phyloP scores from a whole-genome alignment of 1,139 yeast genomes.

The Kluyveromyces sp. region DNA sequence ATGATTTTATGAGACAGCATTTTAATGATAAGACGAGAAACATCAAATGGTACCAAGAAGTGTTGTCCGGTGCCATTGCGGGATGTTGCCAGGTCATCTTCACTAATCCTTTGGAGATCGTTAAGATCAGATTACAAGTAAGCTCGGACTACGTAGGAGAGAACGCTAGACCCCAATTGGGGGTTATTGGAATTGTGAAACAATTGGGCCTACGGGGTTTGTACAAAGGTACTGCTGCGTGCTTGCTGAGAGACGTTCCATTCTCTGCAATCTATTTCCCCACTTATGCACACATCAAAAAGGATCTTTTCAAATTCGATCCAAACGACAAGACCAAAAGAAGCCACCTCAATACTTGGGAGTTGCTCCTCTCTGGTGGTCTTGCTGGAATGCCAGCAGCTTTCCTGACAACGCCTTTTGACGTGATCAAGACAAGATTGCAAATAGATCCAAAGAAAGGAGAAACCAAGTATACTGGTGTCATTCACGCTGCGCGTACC shows the following conservation, averaged over 20 bases:
- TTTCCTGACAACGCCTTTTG: constrained; percentile 90
- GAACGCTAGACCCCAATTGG: constrained; percentile 31
- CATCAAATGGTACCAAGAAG: constrained; percentile 40
- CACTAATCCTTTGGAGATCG: constrained; percentile 94
- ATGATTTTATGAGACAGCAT: constrained; percentile 75
- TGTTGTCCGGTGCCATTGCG: constrained; percentile 85
- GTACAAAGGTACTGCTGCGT: constrained; percentile 88
- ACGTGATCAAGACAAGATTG: constrained; percentile 90
- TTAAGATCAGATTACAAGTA: constrained; percentile 89
- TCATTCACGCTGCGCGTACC: constrained; percentile 66
- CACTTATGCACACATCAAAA: constrained; percentile 87
- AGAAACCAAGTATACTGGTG: constrained; percentile 70
- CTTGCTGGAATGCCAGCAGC: constrained; percentile 98
- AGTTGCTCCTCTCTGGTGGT: constrained; percentile 82
- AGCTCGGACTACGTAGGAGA: constrained; percentile 57
- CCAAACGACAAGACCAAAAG: constrained; percentile 45
- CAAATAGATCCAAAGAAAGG: constrained; percentile 80
- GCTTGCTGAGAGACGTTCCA: constrained; percentile 91
- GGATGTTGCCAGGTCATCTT: constrained; percentile 96
- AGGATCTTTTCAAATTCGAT: constrained; percentile 74
- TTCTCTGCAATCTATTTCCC: constrained; percentile 98
- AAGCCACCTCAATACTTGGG: constrained; percentile 66
- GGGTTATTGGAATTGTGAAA: constrained; percentile 69
- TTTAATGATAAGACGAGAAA: constrained; percentile 49
- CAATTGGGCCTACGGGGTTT: constrained; percentile 79